A percentile compares a stretch with the other conserved stretches of the same genome.
phyloP scores from a whole-genome alignment of 1,284 basidiomycete species.

The Trichosporon sp. region DNA sequence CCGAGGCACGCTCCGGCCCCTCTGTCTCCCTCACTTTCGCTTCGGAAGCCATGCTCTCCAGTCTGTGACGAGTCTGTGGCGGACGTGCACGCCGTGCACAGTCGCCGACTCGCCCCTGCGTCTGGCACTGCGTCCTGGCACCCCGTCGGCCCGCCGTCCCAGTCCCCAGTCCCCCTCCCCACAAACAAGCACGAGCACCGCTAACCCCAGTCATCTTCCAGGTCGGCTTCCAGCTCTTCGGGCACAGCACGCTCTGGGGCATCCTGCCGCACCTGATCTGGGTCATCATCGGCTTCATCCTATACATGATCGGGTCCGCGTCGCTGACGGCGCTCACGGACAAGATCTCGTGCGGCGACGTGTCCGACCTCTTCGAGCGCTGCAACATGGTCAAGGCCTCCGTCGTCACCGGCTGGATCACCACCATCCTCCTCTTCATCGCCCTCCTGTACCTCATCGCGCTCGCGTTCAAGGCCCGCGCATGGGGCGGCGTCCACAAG shows the following conservation, averaged over 20 bases:
- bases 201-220: constrained; percentile 39
- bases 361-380: constrained; percentile 31
- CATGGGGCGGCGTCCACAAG: constrained; percentile 39
- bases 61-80: no score
- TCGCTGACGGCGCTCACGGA: constrained; percentile 47
- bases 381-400: constrained; percentile 48
- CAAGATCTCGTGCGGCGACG: constrained; percentile 39
- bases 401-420: constrained; percentile 48
- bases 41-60: neutral
- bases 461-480: constrained; percentile 46
- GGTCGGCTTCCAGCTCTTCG: constrained; percentile 43
- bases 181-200: no score
- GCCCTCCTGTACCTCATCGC: constrained; percentile 33
- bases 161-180: no score
- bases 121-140: no score
- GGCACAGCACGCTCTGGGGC: constrained; percentile 43
- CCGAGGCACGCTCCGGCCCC: neutral
- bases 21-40: neutral
- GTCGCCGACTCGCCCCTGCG: no score
- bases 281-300: constrained; percentile 44
- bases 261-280: constrained; percentile 47
- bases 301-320: constrained; percentile 48
- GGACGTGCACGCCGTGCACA: no score
- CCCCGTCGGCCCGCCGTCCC: no score
- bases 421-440: constrained; percentile 45